Percentiles rank a stretch among this genome's conserved stretches.
Evolutionary conservation across 306 rosid genomes (phyloP).

Genomic region (Casuarina equisetifolia): DNA sequence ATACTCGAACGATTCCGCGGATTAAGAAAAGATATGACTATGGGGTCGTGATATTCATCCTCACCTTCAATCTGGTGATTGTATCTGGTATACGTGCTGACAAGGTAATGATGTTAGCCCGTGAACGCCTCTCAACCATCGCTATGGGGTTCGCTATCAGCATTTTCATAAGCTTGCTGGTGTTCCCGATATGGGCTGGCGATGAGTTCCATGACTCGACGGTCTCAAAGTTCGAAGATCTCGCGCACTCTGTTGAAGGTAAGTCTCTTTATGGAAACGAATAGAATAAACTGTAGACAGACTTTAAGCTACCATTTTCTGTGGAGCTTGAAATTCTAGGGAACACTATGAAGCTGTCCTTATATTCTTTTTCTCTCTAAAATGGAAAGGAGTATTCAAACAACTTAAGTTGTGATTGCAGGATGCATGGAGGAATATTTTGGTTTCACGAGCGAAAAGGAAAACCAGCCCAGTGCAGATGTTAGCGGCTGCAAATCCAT

Average conservation of each 20-base stretch:
- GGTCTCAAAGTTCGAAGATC: conserved; percentile 45
- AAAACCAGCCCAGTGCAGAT: conserved; percentile 27
- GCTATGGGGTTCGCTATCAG: conserved; percentile 63
- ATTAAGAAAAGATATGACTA: conserved; percentile 84
- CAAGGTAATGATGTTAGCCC: conserved; percentile 57
- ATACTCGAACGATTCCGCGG: conserved; percentile 49
- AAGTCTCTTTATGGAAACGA: background rate
- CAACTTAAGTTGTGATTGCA: conserved; percentile 16
- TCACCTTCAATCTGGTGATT: conserved; percentile 75
- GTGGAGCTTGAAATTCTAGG: too few species aligned
- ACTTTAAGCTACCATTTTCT: too few species aligned
- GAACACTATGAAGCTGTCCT: too few species aligned
- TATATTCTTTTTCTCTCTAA: background rate
- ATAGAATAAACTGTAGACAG: too few species aligned
- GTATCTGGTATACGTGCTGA: conserved; percentile 65
- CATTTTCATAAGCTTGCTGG: conserved; percentile 54
- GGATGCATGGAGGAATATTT: conserved; percentile 64
- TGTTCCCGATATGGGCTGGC: conserved; percentile 84
- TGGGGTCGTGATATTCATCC: conserved; percentile 64
- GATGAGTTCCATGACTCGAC: conserved; percentile 80
- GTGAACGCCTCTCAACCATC: conserved; percentile 63
- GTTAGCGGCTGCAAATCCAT: conserved; percentile 54
- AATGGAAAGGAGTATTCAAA: background rate
- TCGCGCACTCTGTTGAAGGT: conserved; percentile 72
- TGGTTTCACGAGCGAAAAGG: conserved; percentile 34